A percentile compares a stretch with the other conserved stretches of the same genome.
Conservation (phyloP, 257 asterid species). For the Capsicum chinense region DNA sequence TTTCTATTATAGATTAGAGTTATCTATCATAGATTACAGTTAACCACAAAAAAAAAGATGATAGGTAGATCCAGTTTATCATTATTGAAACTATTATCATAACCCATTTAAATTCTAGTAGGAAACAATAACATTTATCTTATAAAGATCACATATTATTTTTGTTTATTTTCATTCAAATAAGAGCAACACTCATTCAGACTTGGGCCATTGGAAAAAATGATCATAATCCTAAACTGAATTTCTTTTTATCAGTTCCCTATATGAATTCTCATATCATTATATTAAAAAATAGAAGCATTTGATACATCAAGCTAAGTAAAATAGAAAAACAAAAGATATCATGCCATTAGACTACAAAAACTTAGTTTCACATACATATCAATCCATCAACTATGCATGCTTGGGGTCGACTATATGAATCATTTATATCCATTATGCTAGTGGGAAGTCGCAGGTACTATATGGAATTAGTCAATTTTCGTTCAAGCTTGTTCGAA, state of each 20-base stretch:
- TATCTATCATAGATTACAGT: too few species aligned
- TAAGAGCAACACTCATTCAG: background rate
- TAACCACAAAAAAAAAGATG: background rate
- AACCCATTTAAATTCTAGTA: background rate
- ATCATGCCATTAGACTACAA: too few species aligned
- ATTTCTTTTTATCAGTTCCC: background rate
- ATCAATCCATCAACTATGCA: too few species aligned
- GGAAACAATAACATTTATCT: background rate
- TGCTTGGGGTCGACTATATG: too few species aligned
- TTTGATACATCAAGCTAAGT: background rate
- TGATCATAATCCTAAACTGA: constrained; percentile 1
- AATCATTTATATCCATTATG: too few species aligned
- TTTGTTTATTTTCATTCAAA: background rate
- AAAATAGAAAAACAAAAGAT: too few species aligned
- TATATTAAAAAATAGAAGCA: background rate
- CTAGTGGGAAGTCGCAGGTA: too few species aligned
- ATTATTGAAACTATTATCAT: background rate
- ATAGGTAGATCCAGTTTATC: background rate
- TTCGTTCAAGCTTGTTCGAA: too few species aligned
- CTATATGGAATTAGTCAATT: too few species aligned
- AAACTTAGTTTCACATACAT: too few species aligned
- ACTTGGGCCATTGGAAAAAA: background rate
- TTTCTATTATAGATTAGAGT: background rate
- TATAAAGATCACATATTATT: background rate
- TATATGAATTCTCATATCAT: background rate